These are phyloP conservation scores for Lactifluus hygrophoroides DNA, from an alignment of 768 basidiomycete genomes.

Conservation along the genomic window DNA sequence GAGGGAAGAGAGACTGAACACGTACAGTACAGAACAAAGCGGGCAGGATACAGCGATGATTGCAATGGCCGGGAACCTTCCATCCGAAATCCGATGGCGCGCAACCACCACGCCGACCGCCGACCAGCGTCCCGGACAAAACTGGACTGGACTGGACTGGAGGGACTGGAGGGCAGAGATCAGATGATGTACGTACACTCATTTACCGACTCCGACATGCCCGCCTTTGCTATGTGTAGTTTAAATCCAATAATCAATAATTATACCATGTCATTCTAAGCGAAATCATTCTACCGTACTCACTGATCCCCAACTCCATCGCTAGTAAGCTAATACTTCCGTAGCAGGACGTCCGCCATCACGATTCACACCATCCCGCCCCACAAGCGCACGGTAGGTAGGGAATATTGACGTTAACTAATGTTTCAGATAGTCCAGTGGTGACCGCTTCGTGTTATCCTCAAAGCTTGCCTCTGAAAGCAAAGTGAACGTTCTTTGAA, in stretches of 20 bases:
- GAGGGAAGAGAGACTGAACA: constrained; percentile 5
- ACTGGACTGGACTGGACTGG: too few species aligned
- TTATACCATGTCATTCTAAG: not conserved
- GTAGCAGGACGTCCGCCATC: not conserved
- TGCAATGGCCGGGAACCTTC: not conserved
- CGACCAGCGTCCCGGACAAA: not conserved
- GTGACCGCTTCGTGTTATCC: too few species aligned
- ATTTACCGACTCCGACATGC: too few species aligned
- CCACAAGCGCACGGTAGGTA: not conserved
- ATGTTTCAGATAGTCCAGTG: too few species aligned
- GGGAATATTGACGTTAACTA: not conserved
- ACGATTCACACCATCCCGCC: not conserved
- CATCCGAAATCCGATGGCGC: not conserved
- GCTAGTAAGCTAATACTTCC: not conserved
- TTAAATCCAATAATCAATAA: not conserved
- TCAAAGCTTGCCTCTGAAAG: not conserved
- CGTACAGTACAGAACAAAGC: constrained; percentile 1
- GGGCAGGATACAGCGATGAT: not conserved
- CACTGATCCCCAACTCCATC: too few species aligned
- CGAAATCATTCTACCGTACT: not conserved
- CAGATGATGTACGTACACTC: too few species aligned
- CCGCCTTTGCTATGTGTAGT: not conserved
- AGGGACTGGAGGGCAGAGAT: too few species aligned
- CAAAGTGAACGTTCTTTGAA: not conserved
- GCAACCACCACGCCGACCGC: not conserved